These are phyloP conservation scores for Margaritispora aquatica DNA, from an alignment of 495 filamentous ascomycete genomes.

Conservation along the genomic window DNA sequence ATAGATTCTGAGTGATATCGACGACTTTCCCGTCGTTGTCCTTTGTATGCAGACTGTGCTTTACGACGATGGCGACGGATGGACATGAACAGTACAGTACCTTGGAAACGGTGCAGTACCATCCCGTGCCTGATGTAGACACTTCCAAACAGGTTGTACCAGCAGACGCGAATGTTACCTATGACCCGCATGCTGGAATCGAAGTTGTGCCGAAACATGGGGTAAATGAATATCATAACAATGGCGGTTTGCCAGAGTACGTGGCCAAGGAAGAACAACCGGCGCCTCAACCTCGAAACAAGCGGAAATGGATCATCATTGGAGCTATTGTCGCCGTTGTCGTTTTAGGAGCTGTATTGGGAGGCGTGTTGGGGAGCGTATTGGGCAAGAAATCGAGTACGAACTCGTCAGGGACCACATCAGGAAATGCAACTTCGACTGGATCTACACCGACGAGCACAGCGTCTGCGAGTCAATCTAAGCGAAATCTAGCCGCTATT, in stretches of 20 bases:
- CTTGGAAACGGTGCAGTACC: not conserved
- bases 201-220: not conserved
- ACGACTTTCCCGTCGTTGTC: not conserved
- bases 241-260: not conserved
- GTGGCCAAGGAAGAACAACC: not conserved
- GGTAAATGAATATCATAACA: not conserved
- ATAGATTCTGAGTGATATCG: not conserved
- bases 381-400: conserved; percentile 14
- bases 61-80: not conserved
- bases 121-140: not conserved
- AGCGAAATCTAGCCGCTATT: conserved; percentile 21
- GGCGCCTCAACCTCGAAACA: not conserved
- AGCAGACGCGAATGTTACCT: not conserved
- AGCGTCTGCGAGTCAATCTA: not conserved
- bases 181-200: not conserved
- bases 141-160: conserved; percentile 12
- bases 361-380: conserved; percentile 19
- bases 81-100: not conserved
- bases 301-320: conserved; percentile 9
- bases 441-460: not conserved
- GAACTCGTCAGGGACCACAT: not conserved
- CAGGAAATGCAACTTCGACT: not conserved
- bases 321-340: conserved; percentile 14
- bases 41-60: not conserved
- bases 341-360: conserved; percentile 8